These are phyloP conservation scores for grape (Vitis vinifera) DNA, from an alignment of 164 flowering plant species.

Conservation along the genomic window ASM3070453v1 NC_081815.1:714501-715000, in stretches of 20 bases:
- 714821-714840: slow-evolving; percentile 20
- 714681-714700: slow-evolving; percentile 13
- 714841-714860: slow-evolving; percentile 25
- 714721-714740: slow-evolving; percentile 26
- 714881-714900: slow-evolving; percentile 23
- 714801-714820: slow-evolving; percentile 21
- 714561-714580: slow-evolving; percentile 22
- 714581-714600: slow-evolving; percentile 29
- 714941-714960: slow-evolving; percentile 18
- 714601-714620: slow-evolving; percentile 35
- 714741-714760: slow-evolving; percentile 16
- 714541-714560: slow-evolving; percentile 39
- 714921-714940: slow-evolving; percentile 23
- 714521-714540: slow-evolving; percentile 25
- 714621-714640: slow-evolving; percentile 36
- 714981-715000: slow-evolving; percentile 21
- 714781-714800: slow-evolving; percentile 21
- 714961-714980: slow-evolving; percentile 20
- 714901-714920: slow-evolving; percentile 28
- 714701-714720: slow-evolving; percentile 20
- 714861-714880: slow-evolving; percentile 29
- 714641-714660: slow-evolving; percentile 26
- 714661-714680: slow-evolving; percentile 26
- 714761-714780: slow-evolving; percentile 24
- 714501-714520: slow-evolving; percentile 26